Base-by-base conservation (phyloP, 495 filamentous ascomycete species). In the Astrocystis sublimbata region DNA sequence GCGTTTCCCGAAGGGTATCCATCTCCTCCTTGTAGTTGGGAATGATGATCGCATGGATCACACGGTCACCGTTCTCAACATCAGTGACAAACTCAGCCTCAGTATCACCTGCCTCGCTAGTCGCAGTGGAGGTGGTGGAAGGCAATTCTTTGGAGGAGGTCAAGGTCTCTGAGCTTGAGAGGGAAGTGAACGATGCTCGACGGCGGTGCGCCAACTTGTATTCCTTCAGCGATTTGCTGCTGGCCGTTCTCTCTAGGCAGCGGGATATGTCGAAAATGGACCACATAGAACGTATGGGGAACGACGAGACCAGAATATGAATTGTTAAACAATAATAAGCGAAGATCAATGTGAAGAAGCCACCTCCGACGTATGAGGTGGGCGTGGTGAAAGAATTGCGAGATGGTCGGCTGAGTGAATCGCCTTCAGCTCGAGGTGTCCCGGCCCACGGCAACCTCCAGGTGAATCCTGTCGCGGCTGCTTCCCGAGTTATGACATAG, bases 1-100 rank as follows among this genome's bases (percentile, higher is more conserved):
- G 71, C 1, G 87, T 89, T 58, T 88, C 86, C 62, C 82, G 75
- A 55, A 90, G 71, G 0, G 82, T 88, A 52, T 86, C 82, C 57
- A 86, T 71, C 26, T 89, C 86, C 65, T 90, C 87, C 61, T 85
- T 86, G 73, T 90, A 90, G 65, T 88, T 88, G 13, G 87, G 87
- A 9, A 90, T 74, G 62, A 90, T 78, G 54, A 90, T 87, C 2
- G 85, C 85, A 58, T 88, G 85, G 13, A 88, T 73, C 21, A 87
- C 64, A 40, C 68, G 73, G 45, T 81, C 74, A 0, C 71, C 70
- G 17, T 66, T 72, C 41, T 81, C 75, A 26, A 35, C 60, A 40
- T 80, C 79, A 55, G 63, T 64, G 36, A 68, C 73, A 51, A 75
- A 63, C 38, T 81, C 79, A 35, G 64, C 45, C 43, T 81, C 78